Evolutionary conservation across 2,329 filamentous ascomycete species (phyloP).

Genomic region (Tolypocladium paradoxum): DNA sequence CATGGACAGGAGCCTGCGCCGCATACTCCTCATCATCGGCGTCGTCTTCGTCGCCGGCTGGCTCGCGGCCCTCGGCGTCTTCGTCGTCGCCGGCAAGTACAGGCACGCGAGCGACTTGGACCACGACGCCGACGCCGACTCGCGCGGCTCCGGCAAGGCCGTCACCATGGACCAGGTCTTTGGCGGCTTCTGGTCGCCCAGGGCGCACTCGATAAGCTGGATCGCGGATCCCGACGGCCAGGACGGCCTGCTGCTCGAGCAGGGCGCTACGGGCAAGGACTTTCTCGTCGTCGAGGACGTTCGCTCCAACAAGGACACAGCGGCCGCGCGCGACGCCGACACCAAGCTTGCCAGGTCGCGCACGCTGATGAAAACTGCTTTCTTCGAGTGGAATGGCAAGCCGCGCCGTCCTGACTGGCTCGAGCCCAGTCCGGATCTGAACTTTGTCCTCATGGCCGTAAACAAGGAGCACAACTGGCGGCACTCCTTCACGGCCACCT

Average conservation of each 20-base stretch:
- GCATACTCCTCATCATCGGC: slow-evolving; percentile 49
- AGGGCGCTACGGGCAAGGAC: slow-evolving; percentile 50
- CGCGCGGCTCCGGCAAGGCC: slow-evolving; percentile 55
- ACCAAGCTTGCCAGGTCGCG: slow-evolving; percentile 37
- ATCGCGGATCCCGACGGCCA: slow-evolving; percentile 62
- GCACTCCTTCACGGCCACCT: slow-evolving; percentile 75
- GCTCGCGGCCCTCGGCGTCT: slow-evolving; percentile 56
- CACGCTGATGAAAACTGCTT: slow-evolving; percentile 62
- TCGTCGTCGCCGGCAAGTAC: slow-evolving; percentile 55
- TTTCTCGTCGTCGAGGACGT: slow-evolving; percentile 86
- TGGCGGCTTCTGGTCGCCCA: slow-evolving; percentile 52
- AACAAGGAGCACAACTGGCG: slow-evolving; percentile 70
- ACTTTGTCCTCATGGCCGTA: slow-evolving; percentile 75
- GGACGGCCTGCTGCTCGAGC: slow-evolving; percentile 78
- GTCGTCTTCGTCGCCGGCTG: slow-evolving; percentile 55
- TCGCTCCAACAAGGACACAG: slow-evolving; percentile 29
- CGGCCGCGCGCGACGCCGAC: slow-evolving; percentile 20
- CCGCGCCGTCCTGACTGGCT: slow-evolving; percentile 47
- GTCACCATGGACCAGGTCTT: slow-evolving; percentile 64
- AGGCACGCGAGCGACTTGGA: slow-evolving; percentile 49
- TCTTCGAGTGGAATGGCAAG: slow-evolving; percentile 49
- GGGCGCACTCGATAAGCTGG: slow-evolving; percentile 61
- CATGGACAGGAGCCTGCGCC: slow-evolving; percentile 56
- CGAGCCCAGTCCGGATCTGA: slow-evolving; percentile 73
- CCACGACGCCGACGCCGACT: slow-evolving; percentile 58